Conservation (phyloP, 2,329 filamentous ascomycete species). For the Botrytis sinoallii region DNA sequence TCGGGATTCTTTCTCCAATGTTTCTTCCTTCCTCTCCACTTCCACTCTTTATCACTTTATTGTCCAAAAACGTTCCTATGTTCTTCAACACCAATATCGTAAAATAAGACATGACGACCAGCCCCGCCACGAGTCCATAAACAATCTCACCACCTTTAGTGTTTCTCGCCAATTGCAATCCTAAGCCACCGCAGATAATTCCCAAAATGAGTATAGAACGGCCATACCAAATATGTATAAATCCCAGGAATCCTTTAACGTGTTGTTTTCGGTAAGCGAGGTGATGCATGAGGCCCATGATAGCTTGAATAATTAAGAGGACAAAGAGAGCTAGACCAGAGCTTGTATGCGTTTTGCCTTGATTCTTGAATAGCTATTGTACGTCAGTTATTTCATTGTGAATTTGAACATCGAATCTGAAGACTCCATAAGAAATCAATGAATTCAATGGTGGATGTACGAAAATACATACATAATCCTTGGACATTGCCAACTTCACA, state of each 20-base stretch:
- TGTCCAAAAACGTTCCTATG: background rate
- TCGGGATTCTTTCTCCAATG: background rate
- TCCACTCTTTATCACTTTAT: background rate
- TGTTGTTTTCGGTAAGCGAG: constrained; percentile 45
- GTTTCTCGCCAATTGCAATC: constrained; percentile 49
- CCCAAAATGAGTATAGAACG: constrained; percentile 55
- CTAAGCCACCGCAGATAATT: constrained; percentile 62
- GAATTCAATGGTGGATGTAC: constrained; percentile 15
- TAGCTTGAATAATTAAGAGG: constrained; percentile 55
- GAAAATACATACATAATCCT: constrained; percentile 42
- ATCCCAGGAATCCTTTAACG: constrained; percentile 49
- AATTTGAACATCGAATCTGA: background rate
- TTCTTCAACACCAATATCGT: background rate
- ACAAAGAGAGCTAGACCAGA: constrained; percentile 54
- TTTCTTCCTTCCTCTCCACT: background rate
- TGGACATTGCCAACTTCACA: constrained; percentile 45
- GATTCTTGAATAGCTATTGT: constrained; percentile 38
- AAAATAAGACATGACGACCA: constrained; percentile 48
- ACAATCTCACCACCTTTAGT: constrained; percentile 46
- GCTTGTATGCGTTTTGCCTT: constrained; percentile 51
- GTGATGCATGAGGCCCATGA: constrained; percentile 58
- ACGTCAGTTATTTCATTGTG: constrained; percentile 33
- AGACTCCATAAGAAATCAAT: background rate
- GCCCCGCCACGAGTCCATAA: constrained; percentile 53
- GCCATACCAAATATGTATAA: constrained; percentile 62